Percentiles rank a stretch among this genome's conserved stretches.
These are phyloP conservation scores for Exophiala lecanii-corni DNA, from an alignment of 2,329 filamentous ascomycete species.

Conservation along the genomic window DNA sequence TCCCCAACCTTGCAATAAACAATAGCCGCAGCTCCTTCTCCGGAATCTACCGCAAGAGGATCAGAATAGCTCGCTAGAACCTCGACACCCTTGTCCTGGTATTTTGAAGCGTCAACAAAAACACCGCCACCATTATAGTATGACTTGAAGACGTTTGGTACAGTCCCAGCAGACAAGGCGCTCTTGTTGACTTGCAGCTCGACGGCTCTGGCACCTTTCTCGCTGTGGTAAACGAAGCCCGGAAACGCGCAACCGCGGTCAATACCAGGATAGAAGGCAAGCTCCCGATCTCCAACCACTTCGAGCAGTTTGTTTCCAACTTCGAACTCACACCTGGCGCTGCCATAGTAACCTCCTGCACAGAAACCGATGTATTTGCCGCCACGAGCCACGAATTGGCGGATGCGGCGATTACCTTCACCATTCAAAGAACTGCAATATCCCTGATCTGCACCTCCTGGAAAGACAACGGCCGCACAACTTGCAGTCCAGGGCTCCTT, in stretches of 20 bases:
- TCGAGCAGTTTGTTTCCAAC: constrained; percentile 75
- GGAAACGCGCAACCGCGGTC: constrained; percentile 83
- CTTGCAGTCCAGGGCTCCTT: constrained; percentile 87
- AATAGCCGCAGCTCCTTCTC: constrained; percentile 68
- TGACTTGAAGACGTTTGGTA: constrained; percentile 61
- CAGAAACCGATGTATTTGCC: constrained; percentile 88
- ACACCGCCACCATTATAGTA: constrained; percentile 96
- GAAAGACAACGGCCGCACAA: constrained; percentile 85
- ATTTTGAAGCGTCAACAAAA: constrained; percentile 72
- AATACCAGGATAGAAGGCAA: constrained; percentile 80
- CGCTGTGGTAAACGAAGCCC: constrained; percentile 87
- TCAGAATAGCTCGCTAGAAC: constrained; percentile 77
- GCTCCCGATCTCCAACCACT: constrained; percentile 77
- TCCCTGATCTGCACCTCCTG: constrained; percentile 87
- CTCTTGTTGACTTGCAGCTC: constrained; percentile 61
- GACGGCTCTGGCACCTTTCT: constrained; percentile 72
- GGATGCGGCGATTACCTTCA: constrained; percentile 76
- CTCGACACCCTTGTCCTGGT: constrained; percentile 63
- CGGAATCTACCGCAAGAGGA: constrained; percentile 69
- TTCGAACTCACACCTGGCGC: constrained; percentile 80
- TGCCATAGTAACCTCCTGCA: constrained; percentile 90
- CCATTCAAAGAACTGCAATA: constrained; percentile 89
- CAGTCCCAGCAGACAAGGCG: constrained; percentile 49
- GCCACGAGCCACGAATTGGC: constrained; percentile 77
- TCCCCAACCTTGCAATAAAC: constrained; percentile 79